Evolutionary conservation across 495 filamentous ascomycete species (phyloP).

Genomic region (Penicillium fimorum): DNA sequence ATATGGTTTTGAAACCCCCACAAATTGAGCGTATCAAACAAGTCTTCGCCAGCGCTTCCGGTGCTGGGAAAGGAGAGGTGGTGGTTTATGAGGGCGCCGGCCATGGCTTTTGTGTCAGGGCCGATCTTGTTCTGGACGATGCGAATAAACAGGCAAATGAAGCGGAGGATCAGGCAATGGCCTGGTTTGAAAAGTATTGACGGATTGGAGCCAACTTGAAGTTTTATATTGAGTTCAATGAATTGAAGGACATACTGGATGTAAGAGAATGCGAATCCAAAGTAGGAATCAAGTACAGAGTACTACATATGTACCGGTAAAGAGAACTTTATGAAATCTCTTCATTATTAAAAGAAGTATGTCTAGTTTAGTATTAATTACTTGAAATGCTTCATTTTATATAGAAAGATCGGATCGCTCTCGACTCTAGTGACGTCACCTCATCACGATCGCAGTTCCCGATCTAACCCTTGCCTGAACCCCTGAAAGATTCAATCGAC

Average conservation of each 20-base stretch:
- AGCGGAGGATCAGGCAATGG: neutral
- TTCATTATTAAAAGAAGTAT: too few relatives aligned
- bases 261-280: neutral
- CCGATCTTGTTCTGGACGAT: slow-evolving; percentile 39
- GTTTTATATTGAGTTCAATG: neutral
- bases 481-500: too few relatives aligned
- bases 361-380: too few relatives aligned
- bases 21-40: neutral
- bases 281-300: neutral
- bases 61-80: slow-evolving; percentile 42
- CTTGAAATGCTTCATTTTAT: too few relatives aligned
- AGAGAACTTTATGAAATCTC: too few relatives aligned
- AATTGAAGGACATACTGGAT: too few relatives aligned
- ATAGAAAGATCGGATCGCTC: too few relatives aligned
- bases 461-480: too few relatives aligned
- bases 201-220: neutral
- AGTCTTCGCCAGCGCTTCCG: neutral
- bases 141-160: slow-evolving; percentile 36
- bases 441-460: too few relatives aligned
- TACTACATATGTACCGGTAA: too few relatives aligned
- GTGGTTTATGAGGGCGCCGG: slow-evolving; percentile 55
- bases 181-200: neutral
- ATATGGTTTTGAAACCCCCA: neutral
- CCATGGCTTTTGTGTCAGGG: slow-evolving; percentile 61
- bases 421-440: too few relatives aligned